phyloP scores from a whole-genome alignment of 2,329 filamentous ascomycete species.

The Diaporthe caulivora region DNA sequence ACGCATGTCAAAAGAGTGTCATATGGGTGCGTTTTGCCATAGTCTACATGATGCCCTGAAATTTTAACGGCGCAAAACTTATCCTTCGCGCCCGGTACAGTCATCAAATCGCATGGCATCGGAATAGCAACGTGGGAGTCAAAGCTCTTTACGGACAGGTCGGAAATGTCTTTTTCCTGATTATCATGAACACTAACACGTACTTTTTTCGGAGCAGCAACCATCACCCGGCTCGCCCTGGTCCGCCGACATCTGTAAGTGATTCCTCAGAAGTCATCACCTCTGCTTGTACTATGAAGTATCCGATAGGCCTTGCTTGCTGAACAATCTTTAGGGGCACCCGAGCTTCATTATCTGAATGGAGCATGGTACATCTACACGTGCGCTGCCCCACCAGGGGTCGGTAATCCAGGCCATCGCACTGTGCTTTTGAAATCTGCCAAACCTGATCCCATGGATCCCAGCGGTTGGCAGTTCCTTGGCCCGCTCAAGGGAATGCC shows the following conservation, averaged over 20 bases:
- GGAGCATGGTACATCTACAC: conserved; percentile 38
- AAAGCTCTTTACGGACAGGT: not conserved
- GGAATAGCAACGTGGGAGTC: not conserved
- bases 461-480: conserved; percentile 41
- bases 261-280: not conserved
- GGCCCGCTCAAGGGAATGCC: conserved; percentile 42
- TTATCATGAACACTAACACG: not conserved
- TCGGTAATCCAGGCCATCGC: conserved; percentile 36
- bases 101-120: no score
- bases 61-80: no score
- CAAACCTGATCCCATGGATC: conserved; percentile 37
- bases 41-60: not conserved
- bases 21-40: conserved; percentile 14
- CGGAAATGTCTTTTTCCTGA: not conserved
- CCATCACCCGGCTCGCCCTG: conserved; percentile 32
- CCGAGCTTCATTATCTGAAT: conserved; percentile 33
- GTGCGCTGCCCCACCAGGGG: conserved; percentile 32
- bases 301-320: not conserved
- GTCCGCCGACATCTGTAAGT: conserved; percentile 32
- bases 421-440: conserved; percentile 35
- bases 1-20: conserved; percentile 41
- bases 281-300: not conserved
- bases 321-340: conserved; percentile 11
- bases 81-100: no score
- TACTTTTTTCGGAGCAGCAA: conserved; percentile 5